A percentile compares a stretch with the other conserved stretches of the same genome.
Conservation (phyloP, 495 filamentous ascomycete genomes). For the Terfezia claveryi region DNA sequence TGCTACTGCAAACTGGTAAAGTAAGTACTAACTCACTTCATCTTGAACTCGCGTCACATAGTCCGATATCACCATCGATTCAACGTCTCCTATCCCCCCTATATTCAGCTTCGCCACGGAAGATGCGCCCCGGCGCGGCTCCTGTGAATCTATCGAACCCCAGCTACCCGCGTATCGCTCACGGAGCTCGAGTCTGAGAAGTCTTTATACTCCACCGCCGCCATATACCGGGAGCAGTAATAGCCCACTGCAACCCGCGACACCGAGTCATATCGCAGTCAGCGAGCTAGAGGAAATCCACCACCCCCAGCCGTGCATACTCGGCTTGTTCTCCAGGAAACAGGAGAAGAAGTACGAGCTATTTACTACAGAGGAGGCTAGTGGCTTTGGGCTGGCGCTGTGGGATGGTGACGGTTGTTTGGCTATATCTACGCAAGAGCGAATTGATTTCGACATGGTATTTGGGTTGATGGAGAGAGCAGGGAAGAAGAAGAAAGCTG, state of each 20-base stretch:
- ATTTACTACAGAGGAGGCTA: not conserved
- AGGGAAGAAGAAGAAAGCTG: not conserved
- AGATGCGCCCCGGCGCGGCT: too few species aligned
- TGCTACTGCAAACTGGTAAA: too few species aligned
- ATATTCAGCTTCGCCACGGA: too few species aligned
- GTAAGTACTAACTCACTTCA: too few species aligned
- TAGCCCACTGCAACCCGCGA: not conserved
- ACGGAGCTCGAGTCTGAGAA: too few species aligned
- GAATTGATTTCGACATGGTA: not conserved
- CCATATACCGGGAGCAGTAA: not conserved
- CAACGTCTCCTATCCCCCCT: too few species aligned
- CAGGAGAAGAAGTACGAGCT: not conserved
- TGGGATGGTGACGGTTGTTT: not conserved
- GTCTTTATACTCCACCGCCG: not conserved
- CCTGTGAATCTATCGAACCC: too few species aligned
- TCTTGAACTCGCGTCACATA: too few species aligned
- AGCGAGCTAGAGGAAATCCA: not conserved
- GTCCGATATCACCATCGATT: too few species aligned
- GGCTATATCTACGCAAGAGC: not conserved
- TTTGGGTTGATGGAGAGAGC: not conserved
- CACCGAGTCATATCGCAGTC: not conserved
- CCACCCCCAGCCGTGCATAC: not conserved
- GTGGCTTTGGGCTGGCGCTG: not conserved
- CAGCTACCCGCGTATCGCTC: too few species aligned
- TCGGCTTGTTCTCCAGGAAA: not conserved